Evolutionary conservation across 1,284 basidiomycete species (phyloP).

Genomic region (Cerrena zonata): DNA sequence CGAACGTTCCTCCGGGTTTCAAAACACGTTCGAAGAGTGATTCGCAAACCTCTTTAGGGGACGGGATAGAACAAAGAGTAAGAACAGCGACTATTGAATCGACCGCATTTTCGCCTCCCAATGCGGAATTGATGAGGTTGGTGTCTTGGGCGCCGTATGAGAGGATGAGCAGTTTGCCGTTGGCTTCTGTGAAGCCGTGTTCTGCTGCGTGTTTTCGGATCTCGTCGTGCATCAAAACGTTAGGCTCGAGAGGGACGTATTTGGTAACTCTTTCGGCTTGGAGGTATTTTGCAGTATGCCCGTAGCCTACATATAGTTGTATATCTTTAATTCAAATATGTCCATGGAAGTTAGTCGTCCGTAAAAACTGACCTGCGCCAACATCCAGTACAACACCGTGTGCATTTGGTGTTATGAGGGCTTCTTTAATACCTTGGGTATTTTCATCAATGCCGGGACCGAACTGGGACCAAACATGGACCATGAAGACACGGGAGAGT

Average conservation of each 20-base stretch:
- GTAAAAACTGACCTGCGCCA: constrained; percentile 50
- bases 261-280: constrained; percentile 47
- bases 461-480: constrained; percentile 50
- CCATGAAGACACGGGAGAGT: constrained; percentile 54
- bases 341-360: background rate
- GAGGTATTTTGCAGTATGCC: constrained; percentile 57
- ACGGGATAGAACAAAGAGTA: constrained; percentile 55
- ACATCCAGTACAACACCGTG: constrained; percentile 61
- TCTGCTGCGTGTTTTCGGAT: constrained; percentile 43
- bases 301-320: constrained; percentile 40
- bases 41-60: constrained; percentile 39
- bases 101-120: constrained; percentile 34
- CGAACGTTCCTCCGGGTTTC: constrained; percentile 50
- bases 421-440: constrained; percentile 37
- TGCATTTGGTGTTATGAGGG: constrained; percentile 50
- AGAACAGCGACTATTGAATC: constrained; percentile 58
- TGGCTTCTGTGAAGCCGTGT: constrained; percentile 48
- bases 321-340: background rate
- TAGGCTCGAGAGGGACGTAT: constrained; percentile 69
- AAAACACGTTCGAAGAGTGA: constrained; percentile 44
- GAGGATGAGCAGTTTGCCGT: constrained; percentile 40
- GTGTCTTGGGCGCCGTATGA: constrained; percentile 55
- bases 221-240: constrained; percentile 51
- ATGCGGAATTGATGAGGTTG: constrained; percentile 36
- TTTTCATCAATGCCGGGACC: constrained; percentile 45